A percentile compares a stretch with the other conserved stretches of the same genome.
Evolutionary conservation across 768 basidiomycete species (phyloP).

Genomic region (Tubosaeta brunneosetosa): DNA sequence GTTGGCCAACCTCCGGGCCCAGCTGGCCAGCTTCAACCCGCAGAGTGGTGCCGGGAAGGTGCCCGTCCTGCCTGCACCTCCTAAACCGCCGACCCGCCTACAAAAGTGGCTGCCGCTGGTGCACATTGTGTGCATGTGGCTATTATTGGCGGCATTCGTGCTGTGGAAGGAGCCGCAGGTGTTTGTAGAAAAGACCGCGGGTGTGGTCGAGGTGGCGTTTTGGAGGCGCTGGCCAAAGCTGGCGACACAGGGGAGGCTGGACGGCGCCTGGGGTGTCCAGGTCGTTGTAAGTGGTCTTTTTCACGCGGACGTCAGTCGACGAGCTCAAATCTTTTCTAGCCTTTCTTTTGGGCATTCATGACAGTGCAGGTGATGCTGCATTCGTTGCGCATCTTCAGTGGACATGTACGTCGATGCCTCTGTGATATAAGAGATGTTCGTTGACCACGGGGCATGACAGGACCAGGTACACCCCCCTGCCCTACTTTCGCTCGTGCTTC

Average conservation of each 20-base stretch:
- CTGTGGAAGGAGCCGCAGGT: slow-evolving; percentile 57
- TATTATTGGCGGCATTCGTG: slow-evolving; percentile 62
- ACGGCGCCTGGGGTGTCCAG: slow-evolving; percentile 46
- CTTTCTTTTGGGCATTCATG: slow-evolving; percentile 80
- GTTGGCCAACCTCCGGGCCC: slow-evolving; percentile 41
- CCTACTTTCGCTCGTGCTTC: slow-evolving; percentile 54
- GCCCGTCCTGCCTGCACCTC: slow-evolving; percentile 16
- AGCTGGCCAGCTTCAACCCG: slow-evolving; percentile 23
- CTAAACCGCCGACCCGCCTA: slow-evolving; percentile 40
- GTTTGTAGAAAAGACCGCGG: slow-evolving; percentile 37
- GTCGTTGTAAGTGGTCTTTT: slow-evolving; percentile 44
- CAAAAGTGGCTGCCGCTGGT: slow-evolving; percentile 64
- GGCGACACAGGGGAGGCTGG: slow-evolving; percentile 33
- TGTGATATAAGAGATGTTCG: neutral
- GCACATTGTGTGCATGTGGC: slow-evolving; percentile 63
- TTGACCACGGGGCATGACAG: slow-evolving; percentile 31
- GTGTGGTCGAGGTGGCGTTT: slow-evolving; percentile 30
- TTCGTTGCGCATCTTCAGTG: slow-evolving; percentile 65
- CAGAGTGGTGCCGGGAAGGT: slow-evolving; percentile 23
- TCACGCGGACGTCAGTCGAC: neutral
- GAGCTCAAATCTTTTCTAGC: slow-evolving; percentile 36
- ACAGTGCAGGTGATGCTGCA: slow-evolving; percentile 69
- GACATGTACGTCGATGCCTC: slow-evolving; percentile 47
- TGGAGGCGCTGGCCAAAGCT: slow-evolving; percentile 68
- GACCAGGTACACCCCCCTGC: slow-evolving; percentile 56